Conservation (phyloP, 1,284 basidiomycete genomes). For the Apiotrichum brassicae region DNA sequence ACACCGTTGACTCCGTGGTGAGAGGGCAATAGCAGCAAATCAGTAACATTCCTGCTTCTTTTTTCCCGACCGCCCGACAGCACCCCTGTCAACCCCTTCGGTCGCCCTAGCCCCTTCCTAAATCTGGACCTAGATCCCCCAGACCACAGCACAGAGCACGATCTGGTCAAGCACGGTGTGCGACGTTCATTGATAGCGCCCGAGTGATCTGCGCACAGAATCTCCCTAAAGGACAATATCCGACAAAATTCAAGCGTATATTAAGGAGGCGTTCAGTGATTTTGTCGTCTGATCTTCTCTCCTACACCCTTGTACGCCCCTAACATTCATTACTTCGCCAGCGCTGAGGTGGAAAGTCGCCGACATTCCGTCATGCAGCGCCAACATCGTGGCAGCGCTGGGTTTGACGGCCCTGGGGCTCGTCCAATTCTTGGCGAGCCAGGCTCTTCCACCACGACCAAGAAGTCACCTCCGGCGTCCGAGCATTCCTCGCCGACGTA, state of each 20-base stretch:
- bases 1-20: no score
- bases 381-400: constrained; percentile 1
- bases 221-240: not conserved
- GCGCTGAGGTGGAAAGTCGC: no score
- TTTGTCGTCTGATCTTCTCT: no score
- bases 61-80: no score
- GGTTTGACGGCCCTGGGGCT: constrained; percentile 25
- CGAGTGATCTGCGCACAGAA: not conserved
- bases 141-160: no score
- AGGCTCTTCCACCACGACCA: constrained; percentile 2
- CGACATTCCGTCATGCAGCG: constrained; percentile 2
- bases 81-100: not conserved
- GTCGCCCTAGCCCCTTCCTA: not conserved
- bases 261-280: no score
- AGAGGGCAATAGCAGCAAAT: no score
- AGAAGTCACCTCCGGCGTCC: not conserved
- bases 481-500: not conserved
- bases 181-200: not conserved
- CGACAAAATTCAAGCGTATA: not conserved
- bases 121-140: no score
- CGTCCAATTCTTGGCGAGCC: constrained; percentile 20
- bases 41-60: no score
- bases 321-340: no score
- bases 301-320: no score
- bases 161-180: not conserved